phyloP scores from a whole-genome alignment of 805 yeast species.

The Metschnikowia cubensis region DNA sequence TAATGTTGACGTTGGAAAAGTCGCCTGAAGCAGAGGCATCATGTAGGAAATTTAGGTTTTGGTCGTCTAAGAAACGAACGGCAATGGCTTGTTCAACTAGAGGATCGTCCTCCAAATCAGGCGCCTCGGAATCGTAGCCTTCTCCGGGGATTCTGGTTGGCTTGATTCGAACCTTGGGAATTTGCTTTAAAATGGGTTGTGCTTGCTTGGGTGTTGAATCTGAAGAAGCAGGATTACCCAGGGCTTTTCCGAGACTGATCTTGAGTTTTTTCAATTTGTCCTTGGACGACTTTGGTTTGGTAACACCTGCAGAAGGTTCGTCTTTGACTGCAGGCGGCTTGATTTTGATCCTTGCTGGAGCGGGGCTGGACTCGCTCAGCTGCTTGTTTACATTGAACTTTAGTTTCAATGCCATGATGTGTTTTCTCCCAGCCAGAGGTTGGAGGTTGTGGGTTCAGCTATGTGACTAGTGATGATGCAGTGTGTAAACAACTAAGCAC shows the following conservation, averaged over 20 bases:
- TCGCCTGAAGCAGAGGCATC: conserved; percentile 77
- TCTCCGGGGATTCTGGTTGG: conserved; percentile 80
- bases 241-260: conserved; percentile 19
- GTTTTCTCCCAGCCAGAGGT: background rate
- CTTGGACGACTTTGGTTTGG: conserved; percentile 12
- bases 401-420: conserved; percentile 19
- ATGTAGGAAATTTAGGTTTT: conserved; percentile 67
- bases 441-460: background rate
- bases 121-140: conserved; percentile 95
- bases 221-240: conserved; percentile 3
- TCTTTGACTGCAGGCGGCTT: conserved; percentile 18
- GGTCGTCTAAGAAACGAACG: conserved; percentile 67
- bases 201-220: conserved; percentile 2
- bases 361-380: background rate
- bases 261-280: conserved; percentile 25
- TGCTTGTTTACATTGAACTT: conserved; percentile 19
- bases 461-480: background rate
- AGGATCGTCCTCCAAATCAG: conserved; percentile 94
- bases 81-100: conserved; percentile 82
- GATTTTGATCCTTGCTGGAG: conserved; percentile 19
- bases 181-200: conserved; percentile 14
- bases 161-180: conserved; percentile 49
- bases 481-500: background rate
- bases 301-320: conserved; percentile 9
- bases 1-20: conserved; percentile 63